Evolutionary conservation across 495 filamentous ascomycete species (phyloP).

Genomic region (Bacidia rubella): DNA sequence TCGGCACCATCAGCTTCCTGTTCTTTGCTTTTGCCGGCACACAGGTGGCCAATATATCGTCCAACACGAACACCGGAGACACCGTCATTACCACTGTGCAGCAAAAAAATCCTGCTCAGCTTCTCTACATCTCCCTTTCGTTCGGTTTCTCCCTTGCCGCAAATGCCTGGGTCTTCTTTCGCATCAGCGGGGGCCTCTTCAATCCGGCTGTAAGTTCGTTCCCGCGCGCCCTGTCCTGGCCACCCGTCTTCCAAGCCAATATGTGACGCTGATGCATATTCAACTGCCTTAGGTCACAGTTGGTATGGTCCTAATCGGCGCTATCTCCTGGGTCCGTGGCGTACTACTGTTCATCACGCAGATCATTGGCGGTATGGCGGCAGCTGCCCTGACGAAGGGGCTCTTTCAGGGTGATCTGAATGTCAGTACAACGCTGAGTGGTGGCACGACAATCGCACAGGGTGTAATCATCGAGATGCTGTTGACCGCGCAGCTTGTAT

Average conservation of each 20-base stretch:
- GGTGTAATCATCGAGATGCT: slow-evolving; percentile 47
- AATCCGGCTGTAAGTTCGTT: slow-evolving; percentile 36
- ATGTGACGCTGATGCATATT: too few relatives aligned
- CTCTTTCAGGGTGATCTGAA: slow-evolving; percentile 38
- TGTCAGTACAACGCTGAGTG: slow-evolving; percentile 31
- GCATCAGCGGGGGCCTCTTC: slow-evolving; percentile 50
- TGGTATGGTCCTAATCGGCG: slow-evolving; percentile 39
- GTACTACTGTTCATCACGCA: slow-evolving; percentile 41
- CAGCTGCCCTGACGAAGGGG: slow-evolving; percentile 36
- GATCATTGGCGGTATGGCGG: slow-evolving; percentile 43
- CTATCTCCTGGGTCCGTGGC: slow-evolving; percentile 35
- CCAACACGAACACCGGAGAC: slow-evolving; percentile 12
- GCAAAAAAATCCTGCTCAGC: slow-evolving; percentile 16
- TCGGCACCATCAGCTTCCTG: slow-evolving; percentile 73
- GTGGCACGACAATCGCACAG: slow-evolving; percentile 29
- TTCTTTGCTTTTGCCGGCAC: slow-evolving; percentile 72
- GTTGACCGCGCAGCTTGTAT: slow-evolving; percentile 37
- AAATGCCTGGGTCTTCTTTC: slow-evolving; percentile 55
- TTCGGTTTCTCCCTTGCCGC: slow-evolving; percentile 54
- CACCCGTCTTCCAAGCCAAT: background rate
- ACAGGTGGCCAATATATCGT: slow-evolving; percentile 28
- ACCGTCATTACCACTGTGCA: slow-evolving; percentile 10
- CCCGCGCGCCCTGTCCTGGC: slow-evolving; percentile 23
- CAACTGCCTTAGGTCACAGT: slow-evolving; percentile 22
- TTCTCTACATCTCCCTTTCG: slow-evolving; percentile 39